phyloP scores from a whole-genome alignment of 2,329 filamentous ascomycete genomes.

The Podosphaera fusca region DNA sequence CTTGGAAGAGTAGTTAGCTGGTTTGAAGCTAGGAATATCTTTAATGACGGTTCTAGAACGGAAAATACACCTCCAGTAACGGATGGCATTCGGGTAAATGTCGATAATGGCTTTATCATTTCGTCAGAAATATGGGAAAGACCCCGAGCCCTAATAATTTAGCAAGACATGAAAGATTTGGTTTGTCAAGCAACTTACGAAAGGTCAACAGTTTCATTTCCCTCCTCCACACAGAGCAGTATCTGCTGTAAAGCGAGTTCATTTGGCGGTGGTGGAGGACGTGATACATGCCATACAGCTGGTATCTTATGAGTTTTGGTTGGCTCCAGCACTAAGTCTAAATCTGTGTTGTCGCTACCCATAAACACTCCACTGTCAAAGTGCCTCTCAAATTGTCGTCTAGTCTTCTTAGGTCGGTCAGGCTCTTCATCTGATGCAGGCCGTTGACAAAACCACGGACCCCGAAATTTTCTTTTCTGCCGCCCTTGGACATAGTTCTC shows the following conservation, averaged over 20 bases:
- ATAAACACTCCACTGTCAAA: conserved; percentile 49
- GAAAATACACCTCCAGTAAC: conserved; percentile 22
- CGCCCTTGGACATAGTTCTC: conserved; percentile 37
- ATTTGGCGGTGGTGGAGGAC: conserved; percentile 17
- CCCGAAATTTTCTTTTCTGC: conserved; percentile 38
- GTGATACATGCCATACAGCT: not conserved
- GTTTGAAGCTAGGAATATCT: conserved; percentile 39
- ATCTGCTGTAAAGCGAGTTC: conserved; percentile 24
- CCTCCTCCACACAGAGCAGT: conserved; percentile 30
- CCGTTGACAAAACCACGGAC: conserved; percentile 44
- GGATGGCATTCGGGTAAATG: conserved; percentile 25
- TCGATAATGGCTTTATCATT: conserved; percentile 31
- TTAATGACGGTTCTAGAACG: conserved; percentile 32
- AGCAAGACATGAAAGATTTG: conserved; percentile 2
- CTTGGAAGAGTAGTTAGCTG: conserved; percentile 30
- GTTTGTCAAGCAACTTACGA: conserved; percentile 23
- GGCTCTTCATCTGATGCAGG: conserved; percentile 14
- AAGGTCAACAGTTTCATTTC: conserved; percentile 35
- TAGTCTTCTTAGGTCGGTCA: conserved; percentile 14
- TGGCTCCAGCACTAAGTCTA: conserved; percentile 6
- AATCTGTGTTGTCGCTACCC: conserved; percentile 31
- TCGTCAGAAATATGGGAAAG: conserved; percentile 31
- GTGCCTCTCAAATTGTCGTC: conserved; percentile 32
- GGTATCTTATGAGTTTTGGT: not conserved
- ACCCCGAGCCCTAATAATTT: conserved; percentile 8